Evolutionary conservation across 352 stramenopile species (phyloP).

Genomic region (Globisporangium solare): DNA sequence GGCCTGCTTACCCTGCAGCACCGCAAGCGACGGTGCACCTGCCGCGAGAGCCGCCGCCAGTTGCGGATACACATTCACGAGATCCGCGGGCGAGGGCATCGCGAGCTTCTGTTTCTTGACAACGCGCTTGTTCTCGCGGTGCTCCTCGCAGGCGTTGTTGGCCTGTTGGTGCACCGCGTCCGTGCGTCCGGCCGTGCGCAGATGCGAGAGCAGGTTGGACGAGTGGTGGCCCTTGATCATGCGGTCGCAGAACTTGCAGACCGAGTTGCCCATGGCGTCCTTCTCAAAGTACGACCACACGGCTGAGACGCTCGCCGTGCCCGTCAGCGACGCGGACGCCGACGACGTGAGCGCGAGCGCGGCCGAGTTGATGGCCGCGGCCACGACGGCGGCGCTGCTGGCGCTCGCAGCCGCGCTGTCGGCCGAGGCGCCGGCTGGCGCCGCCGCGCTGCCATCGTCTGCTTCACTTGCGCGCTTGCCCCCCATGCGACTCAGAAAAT

Average conservation of each 20-base stretch:
- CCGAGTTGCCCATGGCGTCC: conserved; percentile 64
- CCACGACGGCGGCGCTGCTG: conserved; percentile 5
- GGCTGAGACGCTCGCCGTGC: conserved; percentile 59
- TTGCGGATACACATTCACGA: conserved; percentile 39
- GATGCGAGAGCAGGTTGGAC: conserved; percentile 74
- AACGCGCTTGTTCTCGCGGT: conserved; percentile 76
- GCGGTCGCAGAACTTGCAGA: conserved; percentile 82
- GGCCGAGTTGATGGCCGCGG: conserved; percentile 3
- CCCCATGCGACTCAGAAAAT: conserved; percentile 8
- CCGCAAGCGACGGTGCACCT: background rate
- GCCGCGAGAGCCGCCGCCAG: conserved; percentile 23
- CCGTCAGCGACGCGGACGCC: conserved; percentile 16
- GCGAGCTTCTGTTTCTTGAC: conserved; percentile 73
- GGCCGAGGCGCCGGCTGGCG: background rate
- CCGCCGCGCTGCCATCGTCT: background rate
- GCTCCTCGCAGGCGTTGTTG: conserved; percentile 69
- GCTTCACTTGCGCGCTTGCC: conserved; percentile 10
- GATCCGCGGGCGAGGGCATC: conserved; percentile 35
- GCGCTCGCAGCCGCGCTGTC: background rate
- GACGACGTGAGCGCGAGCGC: conserved; percentile 2
- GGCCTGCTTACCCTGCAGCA: background rate
- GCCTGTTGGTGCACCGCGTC: conserved; percentile 70
- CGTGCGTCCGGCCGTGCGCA: conserved; percentile 68
- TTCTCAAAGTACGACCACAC: conserved; percentile 86
- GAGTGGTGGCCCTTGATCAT: conserved; percentile 86